Evolutionary conservation across 2,329 filamentous ascomycete genomes (phyloP).

Genomic region (Penicillium hordei): DNA sequence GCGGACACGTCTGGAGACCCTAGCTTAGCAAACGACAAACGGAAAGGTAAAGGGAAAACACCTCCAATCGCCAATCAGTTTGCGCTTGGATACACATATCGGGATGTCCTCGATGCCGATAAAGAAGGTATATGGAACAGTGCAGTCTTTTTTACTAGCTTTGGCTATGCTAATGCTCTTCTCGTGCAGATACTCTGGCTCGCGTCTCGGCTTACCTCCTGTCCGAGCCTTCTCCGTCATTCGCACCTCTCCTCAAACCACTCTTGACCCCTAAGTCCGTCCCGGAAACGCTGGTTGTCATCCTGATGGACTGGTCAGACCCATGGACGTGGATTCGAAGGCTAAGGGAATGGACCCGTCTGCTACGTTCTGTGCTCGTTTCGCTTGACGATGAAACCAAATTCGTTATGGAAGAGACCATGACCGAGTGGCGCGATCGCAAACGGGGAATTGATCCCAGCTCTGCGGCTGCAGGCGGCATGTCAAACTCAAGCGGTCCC

Average conservation of each 20-base stretch:
- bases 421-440: conserved; percentile 74
- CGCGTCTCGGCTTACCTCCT: conserved; percentile 87
- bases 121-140: conserved; percentile 68
- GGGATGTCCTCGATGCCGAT: conserved; percentile 89
- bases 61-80: conserved; percentile 89
- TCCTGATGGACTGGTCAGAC: conserved; percentile 93
- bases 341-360: conserved; percentile 82
- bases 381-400: conserved; percentile 75
- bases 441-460: conserved; percentile 62
- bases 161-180: conserved; percentile 5
- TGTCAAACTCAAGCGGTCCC: conserved; percentile 63
- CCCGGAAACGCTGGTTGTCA: conserved; percentile 80
- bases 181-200: conserved; percentile 71
- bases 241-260: conserved; percentile 77
- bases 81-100: conserved; percentile 90
- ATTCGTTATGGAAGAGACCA: conserved; percentile 81
- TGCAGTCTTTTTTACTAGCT: neutral
- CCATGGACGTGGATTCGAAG: conserved; percentile 91
- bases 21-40: conserved; percentile 47
- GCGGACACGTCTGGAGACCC: conserved; percentile 43
- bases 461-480: conserved; percentile 55
- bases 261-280: conserved; percentile 81
- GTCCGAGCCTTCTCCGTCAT: conserved; percentile 78
- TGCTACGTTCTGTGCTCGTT: conserved; percentile 74
- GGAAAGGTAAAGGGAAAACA: conserved; percentile 56